phyloP scores from a whole-genome alignment of 2,329 filamentous ascomycete species.

The Dichotomopilus funicola region DNA sequence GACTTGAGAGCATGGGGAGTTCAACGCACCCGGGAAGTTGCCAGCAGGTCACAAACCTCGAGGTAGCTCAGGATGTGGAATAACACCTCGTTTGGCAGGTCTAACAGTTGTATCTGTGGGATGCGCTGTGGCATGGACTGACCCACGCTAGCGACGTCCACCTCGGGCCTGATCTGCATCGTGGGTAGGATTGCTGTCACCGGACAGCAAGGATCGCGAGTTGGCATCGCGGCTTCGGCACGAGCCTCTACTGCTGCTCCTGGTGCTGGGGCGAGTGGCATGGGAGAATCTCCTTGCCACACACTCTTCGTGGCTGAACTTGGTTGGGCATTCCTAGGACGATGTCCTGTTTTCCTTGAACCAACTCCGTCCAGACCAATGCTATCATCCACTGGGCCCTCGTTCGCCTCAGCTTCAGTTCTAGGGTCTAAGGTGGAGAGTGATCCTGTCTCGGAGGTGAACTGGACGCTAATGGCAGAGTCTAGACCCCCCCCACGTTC shows the following conservation, averaged over 20 bases:
- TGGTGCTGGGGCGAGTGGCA: neutral
- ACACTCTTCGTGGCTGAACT: constrained; percentile 5
- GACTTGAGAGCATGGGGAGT: neutral
- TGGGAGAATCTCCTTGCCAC: constrained; percentile 8
- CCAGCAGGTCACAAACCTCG: constrained; percentile 51
- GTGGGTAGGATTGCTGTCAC: neutral
- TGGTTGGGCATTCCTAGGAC: constrained; percentile 19
- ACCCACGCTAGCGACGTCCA: neutral
- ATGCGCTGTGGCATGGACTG: neutral
- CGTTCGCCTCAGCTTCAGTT: constrained; percentile 7
- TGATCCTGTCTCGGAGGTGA: constrained; percentile 22
- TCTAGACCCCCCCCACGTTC: constrained; percentile 7
- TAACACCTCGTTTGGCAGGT: constrained; percentile 51
- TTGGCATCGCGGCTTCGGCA: neutral
- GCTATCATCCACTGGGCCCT: neutral
- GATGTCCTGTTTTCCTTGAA: neutral
- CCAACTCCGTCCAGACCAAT: neutral
- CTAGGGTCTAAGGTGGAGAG: constrained; percentile 20
- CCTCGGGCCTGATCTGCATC: neutral
- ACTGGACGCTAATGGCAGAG: constrained; percentile 16
- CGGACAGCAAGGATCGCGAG: neutral
- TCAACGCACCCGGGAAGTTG: constrained; percentile 46
- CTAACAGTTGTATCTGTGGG: constrained; percentile 25
- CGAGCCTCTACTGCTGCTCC: neutral
- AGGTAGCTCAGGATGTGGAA: constrained; percentile 50